phyloP scores from a whole-genome alignment of 2,329 filamentous ascomycete genomes.

The Ceratocystiopsis minuta region DNA sequence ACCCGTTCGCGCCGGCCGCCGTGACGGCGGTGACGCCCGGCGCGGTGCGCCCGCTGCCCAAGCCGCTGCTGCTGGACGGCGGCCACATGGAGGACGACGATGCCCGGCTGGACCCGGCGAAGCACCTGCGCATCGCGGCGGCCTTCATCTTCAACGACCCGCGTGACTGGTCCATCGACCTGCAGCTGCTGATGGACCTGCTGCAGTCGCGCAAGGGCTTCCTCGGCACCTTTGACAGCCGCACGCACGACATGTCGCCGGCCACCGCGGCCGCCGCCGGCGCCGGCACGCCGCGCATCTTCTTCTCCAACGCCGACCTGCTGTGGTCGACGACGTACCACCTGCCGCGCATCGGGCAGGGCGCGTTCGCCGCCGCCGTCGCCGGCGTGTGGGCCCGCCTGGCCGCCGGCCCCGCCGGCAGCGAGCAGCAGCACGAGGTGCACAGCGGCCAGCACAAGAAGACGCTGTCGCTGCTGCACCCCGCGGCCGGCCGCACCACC shows the following conservation, averaged over 20 bases:
- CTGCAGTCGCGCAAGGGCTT: constrained; percentile 63
- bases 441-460: constrained; percentile 26
- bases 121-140: constrained; percentile 50
- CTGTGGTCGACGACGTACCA: constrained; percentile 78
- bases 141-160: constrained; percentile 93
- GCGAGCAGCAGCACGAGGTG: too few relatives aligned
- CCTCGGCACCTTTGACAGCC: constrained; percentile 46
- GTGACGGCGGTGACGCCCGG: constrained; percentile 42
- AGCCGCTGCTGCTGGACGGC: constrained; percentile 22
- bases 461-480: constrained; percentile 20
- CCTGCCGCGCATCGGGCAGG: constrained; percentile 75
- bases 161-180: constrained; percentile 85
- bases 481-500: constrained; percentile 24
- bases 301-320: constrained; percentile 81
- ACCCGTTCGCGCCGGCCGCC: constrained; percentile 56
- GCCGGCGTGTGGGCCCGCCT: constrained; percentile 61
- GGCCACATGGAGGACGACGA: constrained; percentile 14
- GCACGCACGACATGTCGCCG: constrained; percentile 23
- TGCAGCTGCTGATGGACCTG: constrained; percentile 67
- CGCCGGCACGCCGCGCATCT: constrained; percentile 63
- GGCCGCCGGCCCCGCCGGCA: constrained; percentile 33
- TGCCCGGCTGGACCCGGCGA: constrained; percentile 24
- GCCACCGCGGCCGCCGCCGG: constrained; percentile 34
- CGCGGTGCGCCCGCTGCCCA: constrained; percentile 39
- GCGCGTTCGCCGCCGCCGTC: constrained; percentile 70